Evolutionary conservation across 129 eudicot species (phyloP).

Genomic region (Deinandra increscens): DNA sequence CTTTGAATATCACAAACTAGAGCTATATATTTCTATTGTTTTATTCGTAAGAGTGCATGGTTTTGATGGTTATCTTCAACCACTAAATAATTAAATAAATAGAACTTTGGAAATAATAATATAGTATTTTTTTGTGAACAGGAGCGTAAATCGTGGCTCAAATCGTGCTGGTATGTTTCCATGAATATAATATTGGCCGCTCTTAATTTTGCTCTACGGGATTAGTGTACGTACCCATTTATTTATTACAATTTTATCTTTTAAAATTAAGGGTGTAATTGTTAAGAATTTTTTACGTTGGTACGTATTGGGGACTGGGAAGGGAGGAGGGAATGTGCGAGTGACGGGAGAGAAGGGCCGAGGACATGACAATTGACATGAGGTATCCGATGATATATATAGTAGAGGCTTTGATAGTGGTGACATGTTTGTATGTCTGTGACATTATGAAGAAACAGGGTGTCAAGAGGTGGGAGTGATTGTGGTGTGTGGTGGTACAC

Average conservation of each 20-base stretch:
- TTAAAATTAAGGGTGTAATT: no score
- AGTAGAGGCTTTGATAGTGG: no score
- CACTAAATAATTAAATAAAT: background rate
- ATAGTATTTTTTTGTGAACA: constrained; percentile 21
- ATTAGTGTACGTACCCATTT: constrained; percentile 11
- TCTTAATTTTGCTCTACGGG: constrained; percentile 15
- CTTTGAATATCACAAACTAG: background rate
- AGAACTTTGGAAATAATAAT: constrained; percentile 6
- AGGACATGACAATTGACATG: no score
- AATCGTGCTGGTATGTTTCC: constrained; percentile 37
- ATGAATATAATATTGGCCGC: constrained; percentile 23
- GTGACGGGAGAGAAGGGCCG: no score
- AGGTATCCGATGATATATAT: no score
- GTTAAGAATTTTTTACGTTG: no score
- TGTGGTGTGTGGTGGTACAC: no score
- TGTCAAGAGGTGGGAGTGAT: no score
- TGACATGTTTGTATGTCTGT: no score
- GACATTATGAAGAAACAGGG: no score
- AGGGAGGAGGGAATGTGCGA: no score
- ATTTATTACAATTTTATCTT: background rate
- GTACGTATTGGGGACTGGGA: no score
- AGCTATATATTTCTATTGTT: background rate
- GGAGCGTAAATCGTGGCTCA: constrained; percentile 36
- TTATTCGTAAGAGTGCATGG: background rate
- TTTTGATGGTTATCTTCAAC: constrained; percentile 5